Percentiles rank a stretch among this genome's conserved stretches.
Conservation (phyloP, 768 basidiomycete genomes). For the Lanmaoa pseudosensibilis region DNA sequence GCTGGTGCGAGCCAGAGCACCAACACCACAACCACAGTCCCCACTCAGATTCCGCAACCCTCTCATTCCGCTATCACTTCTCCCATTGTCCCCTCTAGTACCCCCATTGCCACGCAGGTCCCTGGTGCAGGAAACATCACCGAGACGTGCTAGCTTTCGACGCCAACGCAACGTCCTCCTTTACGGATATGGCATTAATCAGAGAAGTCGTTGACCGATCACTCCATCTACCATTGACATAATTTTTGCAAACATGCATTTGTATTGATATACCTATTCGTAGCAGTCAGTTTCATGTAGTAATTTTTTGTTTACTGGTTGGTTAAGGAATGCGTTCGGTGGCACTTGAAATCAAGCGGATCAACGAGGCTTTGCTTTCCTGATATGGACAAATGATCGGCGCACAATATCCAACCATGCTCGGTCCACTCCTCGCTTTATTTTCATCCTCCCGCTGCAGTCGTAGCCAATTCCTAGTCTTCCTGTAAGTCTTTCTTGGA, state of each 20-base stretch:
- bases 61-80: conserved; percentile 2
- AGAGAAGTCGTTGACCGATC: conserved; percentile 17
- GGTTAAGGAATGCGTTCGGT: background rate
- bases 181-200: background rate
- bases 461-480: background rate
- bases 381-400: conserved; percentile 16
- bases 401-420: background rate
- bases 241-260: background rate
- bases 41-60: background rate
- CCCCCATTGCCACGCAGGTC: background rate
- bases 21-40: conserved; percentile 11
- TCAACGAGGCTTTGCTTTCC: background rate
- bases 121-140: background rate
- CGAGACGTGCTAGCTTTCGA: conserved; percentile 3
- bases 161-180: background rate
- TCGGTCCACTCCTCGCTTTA: background rate
- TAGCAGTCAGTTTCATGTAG: background rate
- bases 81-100: background rate
- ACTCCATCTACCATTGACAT: background rate
- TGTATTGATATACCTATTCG: conserved; percentile 18
- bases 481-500: background rate
- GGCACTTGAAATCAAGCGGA: background rate
- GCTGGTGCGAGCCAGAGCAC: conserved; percentile 5
- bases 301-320: background rate
- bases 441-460: background rate